phyloP scores from a whole-genome alignment of 768 basidiomycete species.

The Termitomyces sp. region DNA sequence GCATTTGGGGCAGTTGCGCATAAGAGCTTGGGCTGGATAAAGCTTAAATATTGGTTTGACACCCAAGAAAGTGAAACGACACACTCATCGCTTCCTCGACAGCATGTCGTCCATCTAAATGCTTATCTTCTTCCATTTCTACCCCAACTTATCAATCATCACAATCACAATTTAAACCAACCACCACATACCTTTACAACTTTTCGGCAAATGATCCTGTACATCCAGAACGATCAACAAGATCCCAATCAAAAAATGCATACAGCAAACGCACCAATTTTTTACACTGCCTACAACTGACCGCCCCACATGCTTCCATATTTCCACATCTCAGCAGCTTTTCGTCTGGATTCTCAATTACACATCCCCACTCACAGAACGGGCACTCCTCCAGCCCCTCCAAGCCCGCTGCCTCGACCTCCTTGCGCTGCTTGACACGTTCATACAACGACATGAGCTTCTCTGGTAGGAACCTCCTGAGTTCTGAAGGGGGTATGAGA shows the following conservation, averaged over 20 bases:
- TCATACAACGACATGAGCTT: slow-evolving; percentile 73
- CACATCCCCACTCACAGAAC: slow-evolving; percentile 83
- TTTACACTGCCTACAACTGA: slow-evolving; percentile 82
- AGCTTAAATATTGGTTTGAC: slow-evolving; percentile 6
- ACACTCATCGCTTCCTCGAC: slow-evolving; percentile 94
- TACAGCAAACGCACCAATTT: slow-evolving; percentile 47
- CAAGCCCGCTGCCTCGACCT: slow-evolving; percentile 74
- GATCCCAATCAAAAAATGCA: background rate
- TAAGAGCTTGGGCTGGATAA: slow-evolving; percentile 66
- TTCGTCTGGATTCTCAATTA: slow-evolving; percentile 68
- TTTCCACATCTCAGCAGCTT: slow-evolving; percentile 58
- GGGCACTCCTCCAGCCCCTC: slow-evolving; percentile 89
- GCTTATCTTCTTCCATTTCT: slow-evolving; percentile 78
- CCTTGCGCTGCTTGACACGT: slow-evolving; percentile 73
- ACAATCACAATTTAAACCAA: background rate
- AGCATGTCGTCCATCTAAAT: slow-evolving; percentile 70
- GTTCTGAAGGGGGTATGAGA: slow-evolving; percentile 66
- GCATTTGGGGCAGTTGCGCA: slow-evolving; percentile 88
- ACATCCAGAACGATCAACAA: background rate
- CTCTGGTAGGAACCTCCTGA: slow-evolving; percentile 61
- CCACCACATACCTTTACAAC: slow-evolving; percentile 60
- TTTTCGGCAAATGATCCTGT: slow-evolving; percentile 81
- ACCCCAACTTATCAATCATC: slow-evolving; percentile 1
- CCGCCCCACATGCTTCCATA: slow-evolving; percentile 66
- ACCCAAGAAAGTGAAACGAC: slow-evolving; percentile 17